These are phyloP conservation scores for Aphanomyces invadans DNA, from an alignment of 352 stramenopile genomes.

Conservation along the genomic window DNA sequence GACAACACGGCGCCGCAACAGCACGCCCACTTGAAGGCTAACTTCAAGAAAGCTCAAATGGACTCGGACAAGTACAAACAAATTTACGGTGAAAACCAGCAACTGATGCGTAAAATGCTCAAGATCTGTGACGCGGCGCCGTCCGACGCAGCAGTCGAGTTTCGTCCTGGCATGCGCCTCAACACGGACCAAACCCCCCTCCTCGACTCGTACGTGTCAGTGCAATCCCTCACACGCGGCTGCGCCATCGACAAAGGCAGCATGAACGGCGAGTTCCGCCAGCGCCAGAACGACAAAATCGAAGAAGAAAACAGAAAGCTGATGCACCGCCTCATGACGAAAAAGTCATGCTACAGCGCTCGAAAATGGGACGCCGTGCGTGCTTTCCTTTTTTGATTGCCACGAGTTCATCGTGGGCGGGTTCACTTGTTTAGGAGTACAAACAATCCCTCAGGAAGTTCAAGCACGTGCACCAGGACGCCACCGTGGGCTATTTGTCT, in stretches of 20 bases:
- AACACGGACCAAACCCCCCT: constrained; percentile 59
- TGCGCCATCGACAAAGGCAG: constrained; percentile 64
- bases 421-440: constrained; percentile 34
- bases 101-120: constrained; percentile 60
- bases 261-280: constrained; percentile 50
- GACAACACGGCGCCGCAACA: constrained; percentile 46
- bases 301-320: constrained; percentile 57
- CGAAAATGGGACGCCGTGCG: constrained; percentile 53
- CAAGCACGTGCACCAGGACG: constrained; percentile 51
- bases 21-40: constrained; percentile 40
- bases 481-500: constrained; percentile 58
- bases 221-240: constrained; percentile 46
- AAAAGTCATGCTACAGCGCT: constrained; percentile 65
- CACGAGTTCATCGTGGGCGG: no score
- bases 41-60: constrained; percentile 54
- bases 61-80: constrained; percentile 50
- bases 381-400: no score
- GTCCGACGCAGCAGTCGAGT: constrained; percentile 17
- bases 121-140: constrained; percentile 37
- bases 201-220: constrained; percentile 66
- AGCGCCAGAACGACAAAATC: constrained; percentile 44
- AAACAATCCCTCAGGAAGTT: constrained; percentile 49
- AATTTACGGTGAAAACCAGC: constrained; percentile 66
- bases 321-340: constrained; percentile 38
- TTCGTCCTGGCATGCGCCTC: constrained; percentile 50